Evolutionary conservation across 2,329 filamentous ascomycete genomes (phyloP).

Genomic region (Fusarium sp.): DNA sequence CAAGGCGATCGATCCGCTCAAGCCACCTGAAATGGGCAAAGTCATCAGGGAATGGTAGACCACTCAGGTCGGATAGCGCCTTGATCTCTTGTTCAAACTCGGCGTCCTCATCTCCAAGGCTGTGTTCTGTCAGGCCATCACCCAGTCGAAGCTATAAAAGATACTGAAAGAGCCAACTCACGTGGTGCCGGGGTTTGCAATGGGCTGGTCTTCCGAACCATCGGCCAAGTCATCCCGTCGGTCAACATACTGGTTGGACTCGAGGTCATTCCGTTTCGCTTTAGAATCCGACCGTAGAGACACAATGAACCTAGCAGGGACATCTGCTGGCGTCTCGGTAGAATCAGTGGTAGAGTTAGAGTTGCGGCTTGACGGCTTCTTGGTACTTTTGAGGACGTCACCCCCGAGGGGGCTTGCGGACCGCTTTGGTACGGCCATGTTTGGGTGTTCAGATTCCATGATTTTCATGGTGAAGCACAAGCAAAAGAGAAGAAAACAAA

Average conservation of each 20-base stretch:
- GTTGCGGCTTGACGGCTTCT: not conserved
- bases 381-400: not conserved
- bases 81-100: not conserved
- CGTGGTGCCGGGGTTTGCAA: not conserved
- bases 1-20: not conserved
- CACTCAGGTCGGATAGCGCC: not conserved
- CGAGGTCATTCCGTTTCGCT: not conserved
- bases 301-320: not conserved
- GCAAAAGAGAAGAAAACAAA: not conserved
- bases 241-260: not conserved
- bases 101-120: not conserved
- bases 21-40: not conserved
- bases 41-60: not conserved
- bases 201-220: not conserved
- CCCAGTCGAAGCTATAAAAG: not conserved
- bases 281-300: not conserved
- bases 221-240: not conserved
- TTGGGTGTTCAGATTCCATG: not conserved
- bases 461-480: not conserved
- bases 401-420: not conserved
- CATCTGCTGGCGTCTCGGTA: no score
- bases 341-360: not conserved
- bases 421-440: not conserved
- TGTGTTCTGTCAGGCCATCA: not conserved
- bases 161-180: not conserved